Base-by-base conservation (phyloP, 225 moss, liverwort and hornwort genomes). In the Antitrichia curtipendula region DNA sequence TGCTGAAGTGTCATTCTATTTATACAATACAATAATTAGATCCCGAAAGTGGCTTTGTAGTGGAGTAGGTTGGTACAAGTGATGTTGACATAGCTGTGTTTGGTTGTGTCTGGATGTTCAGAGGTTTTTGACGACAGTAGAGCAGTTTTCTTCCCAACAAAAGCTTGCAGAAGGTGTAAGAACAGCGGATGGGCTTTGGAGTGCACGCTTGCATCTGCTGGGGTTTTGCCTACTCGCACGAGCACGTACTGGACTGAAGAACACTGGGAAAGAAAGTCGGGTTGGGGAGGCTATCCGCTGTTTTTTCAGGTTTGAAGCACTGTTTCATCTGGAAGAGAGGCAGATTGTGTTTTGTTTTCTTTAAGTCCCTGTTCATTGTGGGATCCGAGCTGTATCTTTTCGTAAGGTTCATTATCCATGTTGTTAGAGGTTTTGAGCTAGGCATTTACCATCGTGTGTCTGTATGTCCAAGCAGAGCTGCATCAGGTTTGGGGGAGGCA, bases 191-290 rank as follows among this genome's bases (percentile, higher is more conserved):
- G 95, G 95, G 29, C 96, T 95, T 79, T 99, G 97, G 99, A 95
- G 97, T 90, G 99, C 96, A 70, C 94, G 99, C 49, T 89, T 97
- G 75, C 99, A 97, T 87, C 88, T 99, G 29, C 91, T 97, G 23
- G 99, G 99, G 50, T 96, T 99, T 88, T 97, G 99, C 89, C 85
- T 97, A 70, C 93, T 99, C 29, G 95, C 99, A 84, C 92, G 95
- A 71, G 95, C 96, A 71, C 93, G 95, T 78, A 93, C 96, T 80
- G 95, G 95, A 43, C 89, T 93, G 68, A 94, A 95, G 86, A 94
- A 84, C 56, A 82, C 72, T 14, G 93, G 74, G 49, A 97, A 95
- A 87, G 95, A 93, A 65, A 94, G 87, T 76, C 93, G 93, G 43
- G 86, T 99, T 73, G 95, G 93, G 77, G 97, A 99, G 75, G 95